These are phyloP conservation scores for Arthrinium phaeospermum DNA, from an alignment of 2,329 filamentous ascomycete species.

Conservation along the genomic window DNA sequence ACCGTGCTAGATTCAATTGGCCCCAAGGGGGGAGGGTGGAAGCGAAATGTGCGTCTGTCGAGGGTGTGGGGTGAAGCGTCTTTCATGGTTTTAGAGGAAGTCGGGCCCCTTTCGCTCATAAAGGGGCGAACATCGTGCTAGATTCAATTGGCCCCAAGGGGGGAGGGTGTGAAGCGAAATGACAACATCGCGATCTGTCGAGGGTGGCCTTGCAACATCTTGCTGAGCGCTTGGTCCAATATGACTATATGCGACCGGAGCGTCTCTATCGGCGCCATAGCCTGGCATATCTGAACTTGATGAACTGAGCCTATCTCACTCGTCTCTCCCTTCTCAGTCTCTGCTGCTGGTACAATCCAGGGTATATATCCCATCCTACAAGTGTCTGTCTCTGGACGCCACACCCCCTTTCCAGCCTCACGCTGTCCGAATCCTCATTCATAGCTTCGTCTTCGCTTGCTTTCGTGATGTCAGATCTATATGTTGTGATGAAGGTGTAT, in stretches of 20 bases:
- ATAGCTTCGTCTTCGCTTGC: not conserved
- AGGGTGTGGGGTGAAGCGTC: not conserved
- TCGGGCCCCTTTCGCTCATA: not conserved
- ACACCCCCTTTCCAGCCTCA: not conserved
- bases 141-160: not conserved
- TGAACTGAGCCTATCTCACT: not conserved
- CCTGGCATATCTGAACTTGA: not conserved
- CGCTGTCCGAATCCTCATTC: not conserved
- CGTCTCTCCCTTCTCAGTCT: not conserved
- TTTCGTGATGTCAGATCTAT: not conserved
- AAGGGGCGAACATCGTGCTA: not conserved
- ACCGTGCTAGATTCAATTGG: not conserved
- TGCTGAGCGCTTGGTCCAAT: constrained; percentile 4
- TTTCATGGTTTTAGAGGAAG: not conserved
- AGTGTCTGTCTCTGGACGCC: not conserved
- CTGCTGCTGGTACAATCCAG: not conserved
- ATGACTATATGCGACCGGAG: not conserved
- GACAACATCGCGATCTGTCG: not conserved
- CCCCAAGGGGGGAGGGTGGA: not conserved
- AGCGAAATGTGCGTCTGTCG: too few species aligned
- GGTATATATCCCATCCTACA: constrained; percentile 14
- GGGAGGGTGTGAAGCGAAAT: not conserved
- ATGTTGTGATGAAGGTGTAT: not conserved
- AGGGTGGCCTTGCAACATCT: not conserved
- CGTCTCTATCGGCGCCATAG: constrained; percentile 19